phyloP scores from a whole-genome alignment of 345 rosid genomes.

The Nasturtium officinale region DNA sequence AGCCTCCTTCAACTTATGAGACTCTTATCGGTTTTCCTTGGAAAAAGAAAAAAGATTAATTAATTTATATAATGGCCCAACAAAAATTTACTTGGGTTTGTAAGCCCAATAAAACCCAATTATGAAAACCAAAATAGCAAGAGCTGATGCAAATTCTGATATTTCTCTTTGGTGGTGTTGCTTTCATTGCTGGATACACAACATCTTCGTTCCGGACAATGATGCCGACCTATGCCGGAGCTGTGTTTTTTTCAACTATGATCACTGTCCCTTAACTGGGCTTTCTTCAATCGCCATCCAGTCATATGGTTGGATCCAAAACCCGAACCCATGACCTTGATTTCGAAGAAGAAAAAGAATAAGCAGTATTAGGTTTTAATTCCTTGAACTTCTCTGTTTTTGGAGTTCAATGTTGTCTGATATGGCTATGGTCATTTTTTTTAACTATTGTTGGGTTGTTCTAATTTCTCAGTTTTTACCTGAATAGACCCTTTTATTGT shows the following conservation, averaged over 20 bases:
- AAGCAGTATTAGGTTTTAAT: slow-evolving; percentile 35
- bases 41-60: no score
- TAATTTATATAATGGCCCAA: no score
- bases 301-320: slow-evolving; percentile 82
- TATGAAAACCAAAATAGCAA: no score
- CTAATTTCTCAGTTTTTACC: not conserved
- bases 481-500: not conserved
- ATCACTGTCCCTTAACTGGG: slow-evolving; percentile 80
- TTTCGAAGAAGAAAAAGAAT: slow-evolving; percentile 62
- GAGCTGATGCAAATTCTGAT: slow-evolving; percentile 41
- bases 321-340: slow-evolving; percentile 45
- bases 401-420: not conserved
- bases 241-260: slow-evolving; percentile 60
- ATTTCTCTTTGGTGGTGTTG: slow-evolving; percentile 57
- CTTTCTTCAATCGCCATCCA: slow-evolving; percentile 67
- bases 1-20: not conserved
- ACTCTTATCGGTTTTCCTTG: no score
- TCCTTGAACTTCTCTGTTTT: not conserved
- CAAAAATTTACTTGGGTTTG: no score
- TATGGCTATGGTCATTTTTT: not conserved
- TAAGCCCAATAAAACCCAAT: no score
- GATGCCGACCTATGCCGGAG: slow-evolving; percentile 63
- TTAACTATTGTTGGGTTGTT: not conserved
- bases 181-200: slow-evolving; percentile 53
- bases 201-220: slow-evolving; percentile 66